Evolutionary conservation across 1,284 basidiomycete genomes (phyloP).

Genomic region (Lignosus rhinocerotis): DNA sequence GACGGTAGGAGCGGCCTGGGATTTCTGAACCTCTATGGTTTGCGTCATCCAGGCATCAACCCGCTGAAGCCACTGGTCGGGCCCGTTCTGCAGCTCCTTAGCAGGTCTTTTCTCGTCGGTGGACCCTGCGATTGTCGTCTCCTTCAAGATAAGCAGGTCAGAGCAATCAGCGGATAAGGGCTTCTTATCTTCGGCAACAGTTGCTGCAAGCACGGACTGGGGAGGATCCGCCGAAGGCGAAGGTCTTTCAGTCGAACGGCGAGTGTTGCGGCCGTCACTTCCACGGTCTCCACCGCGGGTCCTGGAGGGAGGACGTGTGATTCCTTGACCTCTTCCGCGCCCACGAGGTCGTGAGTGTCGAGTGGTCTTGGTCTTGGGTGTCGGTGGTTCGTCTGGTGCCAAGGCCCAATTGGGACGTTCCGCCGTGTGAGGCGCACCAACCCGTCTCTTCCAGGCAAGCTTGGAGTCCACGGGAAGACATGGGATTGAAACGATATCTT

Average conservation of each 20-base stretch:
- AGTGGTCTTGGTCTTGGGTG: not conserved
- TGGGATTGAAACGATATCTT: not conserved
- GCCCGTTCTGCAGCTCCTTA: not conserved
- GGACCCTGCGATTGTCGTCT: not conserved
- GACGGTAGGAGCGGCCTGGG: not conserved
- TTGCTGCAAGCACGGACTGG: too few species aligned
- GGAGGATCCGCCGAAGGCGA: not conserved
- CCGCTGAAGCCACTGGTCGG: constrained; percentile 12
- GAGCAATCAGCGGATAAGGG: too few species aligned
- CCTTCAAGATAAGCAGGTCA: not conserved
- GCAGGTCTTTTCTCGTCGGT: not conserved
- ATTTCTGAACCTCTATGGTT: not conserved
- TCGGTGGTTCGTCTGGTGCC: constrained; percentile 18
- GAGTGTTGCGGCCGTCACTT: not conserved
- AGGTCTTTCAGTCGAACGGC: not conserved
- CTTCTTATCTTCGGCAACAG: too few species aligned
- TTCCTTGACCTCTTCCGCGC: not conserved
- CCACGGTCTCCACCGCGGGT: not conserved
- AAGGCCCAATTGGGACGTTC: constrained; percentile 29
- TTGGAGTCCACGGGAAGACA: not conserved
- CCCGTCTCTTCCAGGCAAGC: not conserved
- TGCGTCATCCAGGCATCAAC: constrained; percentile 15
- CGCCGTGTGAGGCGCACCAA: constrained; percentile 16
- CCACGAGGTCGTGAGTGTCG: constrained; percentile 1
- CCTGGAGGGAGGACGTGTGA: not conserved